phyloP scores from a whole-genome alignment of 441 rosid genomes.

The Aleurites moluccanus region DNA sequence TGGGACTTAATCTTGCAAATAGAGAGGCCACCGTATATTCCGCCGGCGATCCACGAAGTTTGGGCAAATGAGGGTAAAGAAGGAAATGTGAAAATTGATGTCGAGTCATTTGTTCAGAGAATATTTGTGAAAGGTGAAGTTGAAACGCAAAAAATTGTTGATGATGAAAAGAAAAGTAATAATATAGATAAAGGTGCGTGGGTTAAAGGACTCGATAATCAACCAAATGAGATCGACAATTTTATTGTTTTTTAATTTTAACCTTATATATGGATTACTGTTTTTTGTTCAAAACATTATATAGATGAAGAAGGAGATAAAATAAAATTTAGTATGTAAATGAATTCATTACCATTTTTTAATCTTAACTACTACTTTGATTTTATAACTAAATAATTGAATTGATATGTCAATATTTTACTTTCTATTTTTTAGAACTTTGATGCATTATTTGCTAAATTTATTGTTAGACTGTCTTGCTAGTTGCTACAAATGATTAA shows the following conservation, averaged over 20 bases:
- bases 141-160: constrained; percentile 14
- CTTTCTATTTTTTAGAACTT: no score
- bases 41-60: constrained; percentile 12
- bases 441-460: no score
- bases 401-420: no score
- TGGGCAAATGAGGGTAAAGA: constrained; percentile 20
- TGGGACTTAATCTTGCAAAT: constrained; percentile 51
- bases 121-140: constrained; percentile 32
- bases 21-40: constrained; percentile 64
- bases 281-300: not conserved
- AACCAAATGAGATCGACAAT: constrained; percentile 13
- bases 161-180: not conserved
- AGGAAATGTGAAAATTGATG: constrained; percentile 38
- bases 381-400: no score
- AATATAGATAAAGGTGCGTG: constrained; percentile 12
- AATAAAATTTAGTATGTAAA: no score
- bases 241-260: constrained; percentile 40
- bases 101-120: constrained; percentile 62
- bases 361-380: no score
- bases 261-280: not conserved
- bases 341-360: no score
- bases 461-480: no score
- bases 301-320: not conserved
- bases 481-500: no score
- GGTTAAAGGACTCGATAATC: constrained; percentile 25